Percentiles rank a stretch among this genome's conserved stretches.
These are phyloP conservation scores for Cyclotella kingstonii DNA, from an alignment of 108 stramenopile genomes.

Conservation along the genomic window DNA sequence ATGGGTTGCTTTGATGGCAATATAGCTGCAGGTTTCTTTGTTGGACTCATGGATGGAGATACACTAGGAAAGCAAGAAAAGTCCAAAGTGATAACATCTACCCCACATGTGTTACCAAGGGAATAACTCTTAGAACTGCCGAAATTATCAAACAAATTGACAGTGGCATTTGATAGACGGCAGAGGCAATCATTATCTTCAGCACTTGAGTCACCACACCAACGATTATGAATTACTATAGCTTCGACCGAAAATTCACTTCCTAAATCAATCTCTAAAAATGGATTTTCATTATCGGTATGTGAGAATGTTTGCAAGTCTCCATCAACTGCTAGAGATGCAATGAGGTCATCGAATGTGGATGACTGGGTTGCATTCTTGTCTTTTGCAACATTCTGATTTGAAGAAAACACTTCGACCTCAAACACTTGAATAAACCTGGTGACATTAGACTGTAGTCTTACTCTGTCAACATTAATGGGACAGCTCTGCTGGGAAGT, in stretches of 20 bases:
- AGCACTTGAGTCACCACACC: not conserved
- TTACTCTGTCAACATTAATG: too few relatives aligned
- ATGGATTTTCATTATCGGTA: not conserved
- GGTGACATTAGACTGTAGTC: not conserved
- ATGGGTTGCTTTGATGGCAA: too few relatives aligned
- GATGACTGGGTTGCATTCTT: not conserved
- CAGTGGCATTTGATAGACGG: not conserved
- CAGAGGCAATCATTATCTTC: not conserved
- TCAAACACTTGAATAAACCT: constrained; percentile 5
- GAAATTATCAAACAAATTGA: not conserved
- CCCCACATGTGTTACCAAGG: too few relatives aligned
- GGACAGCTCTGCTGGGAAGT: too few relatives aligned
- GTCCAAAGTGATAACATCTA: too few relatives aligned
- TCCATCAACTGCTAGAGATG: not conserved
- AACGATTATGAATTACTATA: not conserved
- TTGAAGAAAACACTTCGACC: constrained; percentile 1
- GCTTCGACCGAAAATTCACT: not conserved
- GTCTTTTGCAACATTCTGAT: not conserved
- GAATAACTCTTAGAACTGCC: too few relatives aligned
- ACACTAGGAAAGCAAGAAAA: too few relatives aligned
- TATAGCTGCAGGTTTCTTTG: too few relatives aligned
- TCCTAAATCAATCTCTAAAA: not conserved
- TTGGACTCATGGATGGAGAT: too few relatives aligned
- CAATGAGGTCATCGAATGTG: not conserved
- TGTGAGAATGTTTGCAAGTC: not conserved